These are phyloP conservation scores for Auricularia sp. DNA, from an alignment of 768 basidiomycete genomes.

Conservation along the genomic window DNA sequence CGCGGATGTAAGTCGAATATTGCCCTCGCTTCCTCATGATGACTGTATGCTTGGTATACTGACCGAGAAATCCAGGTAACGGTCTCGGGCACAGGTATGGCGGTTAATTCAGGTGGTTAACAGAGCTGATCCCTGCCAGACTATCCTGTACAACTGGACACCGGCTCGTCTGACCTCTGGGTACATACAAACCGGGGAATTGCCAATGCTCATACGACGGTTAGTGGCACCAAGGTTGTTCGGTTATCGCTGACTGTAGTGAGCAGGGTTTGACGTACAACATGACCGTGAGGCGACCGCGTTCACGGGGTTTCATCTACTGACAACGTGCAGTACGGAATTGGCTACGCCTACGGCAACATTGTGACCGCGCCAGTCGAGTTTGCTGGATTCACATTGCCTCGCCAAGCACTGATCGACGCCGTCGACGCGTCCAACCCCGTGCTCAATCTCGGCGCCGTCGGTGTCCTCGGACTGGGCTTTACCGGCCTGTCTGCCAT, in stretches of 20 bases:
- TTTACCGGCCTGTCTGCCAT: slow-evolving; percentile 69
- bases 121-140: slow-evolving; percentile 28
- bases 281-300: slow-evolving; percentile 42
- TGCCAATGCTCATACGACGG: slow-evolving; percentile 20
- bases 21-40: not conserved
- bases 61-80: slow-evolving; percentile 40
- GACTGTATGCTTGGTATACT: not conserved
- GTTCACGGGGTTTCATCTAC: too few relatives aligned
- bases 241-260: not conserved
- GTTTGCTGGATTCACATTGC: slow-evolving; percentile 57
- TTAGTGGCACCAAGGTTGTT: slow-evolving; percentile 20
- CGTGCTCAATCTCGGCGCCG: slow-evolving; percentile 57
- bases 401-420: slow-evolving; percentile 65
- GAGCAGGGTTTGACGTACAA: slow-evolving; percentile 40
- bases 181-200: slow-evolving; percentile 24
- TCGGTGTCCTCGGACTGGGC: slow-evolving; percentile 67
- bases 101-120: not conserved
- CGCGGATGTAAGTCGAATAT: slow-evolving; percentile 46
- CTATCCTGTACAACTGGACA: slow-evolving; percentile 71
- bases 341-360: slow-evolving; percentile 65
- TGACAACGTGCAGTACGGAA: slow-evolving; percentile 48
- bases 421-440: slow-evolving; percentile 58
- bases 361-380: slow-evolving; percentile 51
- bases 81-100: slow-evolving; percentile 49
- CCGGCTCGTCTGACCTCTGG: slow-evolving; percentile 80